Evolutionary conservation across 352 stramenopile species (phyloP).

Genomic region (Saprolegnia parasitica): DNA sequence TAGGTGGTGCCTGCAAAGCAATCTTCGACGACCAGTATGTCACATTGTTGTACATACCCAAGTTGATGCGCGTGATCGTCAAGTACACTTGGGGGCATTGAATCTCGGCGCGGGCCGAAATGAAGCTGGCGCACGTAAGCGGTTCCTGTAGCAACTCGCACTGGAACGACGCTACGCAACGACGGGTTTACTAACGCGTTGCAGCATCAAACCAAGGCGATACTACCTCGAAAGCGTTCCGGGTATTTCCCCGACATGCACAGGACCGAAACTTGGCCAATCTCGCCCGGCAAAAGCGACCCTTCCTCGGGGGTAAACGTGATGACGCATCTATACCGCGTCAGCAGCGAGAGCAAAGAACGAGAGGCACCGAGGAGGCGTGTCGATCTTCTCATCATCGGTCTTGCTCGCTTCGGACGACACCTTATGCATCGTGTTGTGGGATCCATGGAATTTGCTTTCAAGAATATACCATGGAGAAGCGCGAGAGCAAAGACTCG

Average conservation of each 20-base stretch:
- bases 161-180: slow-evolving; percentile 21
- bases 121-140: neutral
- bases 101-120: slow-evolving; percentile 54
- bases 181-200: too few relatives aligned
- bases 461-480: slow-evolving; percentile 33
- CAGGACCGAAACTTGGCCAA: slow-evolving; percentile 36
- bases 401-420: slow-evolving; percentile 38
- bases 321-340: slow-evolving; percentile 37
- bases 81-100: slow-evolving; percentile 73
- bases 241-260: slow-evolving; percentile 54
- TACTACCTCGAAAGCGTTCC: slow-evolving; percentile 48
- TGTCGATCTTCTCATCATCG: slow-evolving; percentile 44
- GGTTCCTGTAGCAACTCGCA: slow-evolving; percentile 14
- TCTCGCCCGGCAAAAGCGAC: slow-evolving; percentile 40
- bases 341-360: neutral
- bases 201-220: too few relatives aligned
- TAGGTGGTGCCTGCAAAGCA: slow-evolving; percentile 53
- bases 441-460: too few relatives aligned
- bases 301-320: slow-evolving; percentile 49
- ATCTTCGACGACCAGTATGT: neutral
- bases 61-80: slow-evolving; percentile 39
- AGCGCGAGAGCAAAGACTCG: slow-evolving; percentile 48
- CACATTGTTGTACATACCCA: neutral
- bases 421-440: neutral
- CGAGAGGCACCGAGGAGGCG: slow-evolving; percentile 25